Percentiles rank a stretch among this genome's conserved stretches.
phyloP scores from a whole-genome alignment of 805 yeast genomes.

The Vanderwaltozyma tropicalis region DNA sequence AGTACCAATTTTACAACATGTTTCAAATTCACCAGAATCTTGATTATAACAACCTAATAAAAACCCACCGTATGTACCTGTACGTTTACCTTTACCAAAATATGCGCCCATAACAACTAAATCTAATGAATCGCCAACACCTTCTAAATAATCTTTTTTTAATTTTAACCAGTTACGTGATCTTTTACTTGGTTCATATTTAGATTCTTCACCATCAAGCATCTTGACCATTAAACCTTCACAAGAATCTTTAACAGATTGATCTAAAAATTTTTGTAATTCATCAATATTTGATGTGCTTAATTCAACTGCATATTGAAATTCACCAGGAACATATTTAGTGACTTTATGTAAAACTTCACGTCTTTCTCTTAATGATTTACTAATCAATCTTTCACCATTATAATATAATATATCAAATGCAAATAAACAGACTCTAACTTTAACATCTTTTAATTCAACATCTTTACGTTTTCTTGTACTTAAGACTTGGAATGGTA shows the following conservation, averaged over 20 bases:
- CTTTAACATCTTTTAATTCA: constrained; percentile 75
- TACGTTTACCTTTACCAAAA: constrained; percentile 86
- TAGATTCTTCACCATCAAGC: constrained; percentile 68
- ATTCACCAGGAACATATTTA: constrained; percentile 58
- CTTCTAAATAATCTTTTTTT: constrained; percentile 89
- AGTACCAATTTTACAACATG: constrained; percentile 95
- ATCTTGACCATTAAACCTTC: constrained; percentile 96
- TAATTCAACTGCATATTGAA: constrained; percentile 67
- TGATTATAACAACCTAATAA: constrained; percentile 81
- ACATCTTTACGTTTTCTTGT: constrained; percentile 94
- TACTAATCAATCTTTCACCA: constrained; percentile 57
- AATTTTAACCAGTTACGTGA: constrained; percentile 92
- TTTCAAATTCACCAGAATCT: constrained; percentile 86
- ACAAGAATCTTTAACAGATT: constrained; percentile 79
- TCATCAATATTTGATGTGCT: constrained; percentile 63
- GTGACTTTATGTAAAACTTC: constrained; percentile 46
- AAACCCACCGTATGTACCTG: constrained; percentile 93
- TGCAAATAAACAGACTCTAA: constrained; percentile 84
- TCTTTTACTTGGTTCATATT: constrained; percentile 89
- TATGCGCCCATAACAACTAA: constrained; percentile 91
- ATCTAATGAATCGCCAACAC: constrained; percentile 93
- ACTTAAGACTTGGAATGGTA: constrained; percentile 88
- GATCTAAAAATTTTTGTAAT: constrained; percentile 75
- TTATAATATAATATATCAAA: constrained; percentile 76
- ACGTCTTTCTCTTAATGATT: constrained; percentile 64